A percentile compares a stretch with the other conserved stretches of the same genome.
phyloP scores from a whole-genome alignment of 768 basidiomycete species.

The Boletus tylopilopsis region DNA sequence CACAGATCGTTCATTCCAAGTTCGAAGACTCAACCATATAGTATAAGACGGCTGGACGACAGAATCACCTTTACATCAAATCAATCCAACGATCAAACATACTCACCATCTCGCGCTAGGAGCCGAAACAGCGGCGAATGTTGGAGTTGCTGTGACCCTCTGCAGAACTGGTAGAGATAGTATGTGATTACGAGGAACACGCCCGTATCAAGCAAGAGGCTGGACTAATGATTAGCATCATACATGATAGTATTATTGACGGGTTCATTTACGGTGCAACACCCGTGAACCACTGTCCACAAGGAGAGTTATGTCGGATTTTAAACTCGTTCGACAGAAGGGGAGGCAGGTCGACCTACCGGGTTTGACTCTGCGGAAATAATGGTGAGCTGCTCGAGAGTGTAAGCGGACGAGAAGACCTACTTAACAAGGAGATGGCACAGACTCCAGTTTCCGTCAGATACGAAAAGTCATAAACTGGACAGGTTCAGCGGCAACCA shows the following conservation, averaged over 20 bases:
- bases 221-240: background rate
- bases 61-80: background rate
- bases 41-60: background rate
- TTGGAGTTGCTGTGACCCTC: background rate
- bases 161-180: conserved; percentile 2
- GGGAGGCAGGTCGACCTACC: background rate
- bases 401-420: background rate
- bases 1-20: too few relatives aligned
- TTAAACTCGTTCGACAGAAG: background rate
- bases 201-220: background rate
- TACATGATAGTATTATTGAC: background rate
- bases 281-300: conserved; percentile 1
- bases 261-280: background rate
- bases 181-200: background rate
- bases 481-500: background rate
- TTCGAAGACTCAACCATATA: background rate
- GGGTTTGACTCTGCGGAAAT: background rate
- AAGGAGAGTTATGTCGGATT: background rate
- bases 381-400: background rate
- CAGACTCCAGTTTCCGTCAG: conserved; percentile 1
- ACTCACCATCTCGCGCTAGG: conserved; percentile 9
- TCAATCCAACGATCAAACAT: background rate
- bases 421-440: background rate
- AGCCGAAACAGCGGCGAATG: conserved; percentile 3
- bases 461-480: background rate